These are phyloP conservation scores for Sungouiozyma intestinalis DNA, from an alignment of 805 yeast genomes.

Conservation along the genomic window DNA sequence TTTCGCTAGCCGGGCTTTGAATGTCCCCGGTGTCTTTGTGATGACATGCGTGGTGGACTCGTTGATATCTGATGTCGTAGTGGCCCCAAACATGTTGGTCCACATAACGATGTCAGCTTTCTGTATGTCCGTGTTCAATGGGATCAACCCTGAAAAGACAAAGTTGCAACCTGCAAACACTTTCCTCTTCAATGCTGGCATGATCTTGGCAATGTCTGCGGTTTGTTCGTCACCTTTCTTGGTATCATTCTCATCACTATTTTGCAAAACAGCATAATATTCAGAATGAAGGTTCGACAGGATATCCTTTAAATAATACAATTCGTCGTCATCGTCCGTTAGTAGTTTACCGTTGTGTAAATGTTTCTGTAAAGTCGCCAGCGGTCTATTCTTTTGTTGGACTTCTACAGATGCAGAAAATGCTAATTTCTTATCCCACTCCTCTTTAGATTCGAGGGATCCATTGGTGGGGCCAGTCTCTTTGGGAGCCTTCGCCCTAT, in stretches of 20 bases:
- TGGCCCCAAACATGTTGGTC: conserved; percentile 88
- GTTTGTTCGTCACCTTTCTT: conserved; percentile 26
- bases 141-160: conserved; percentile 82
- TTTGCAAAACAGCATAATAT: conserved; percentile 46
- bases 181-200: conserved; percentile 61
- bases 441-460: conserved; percentile 34
- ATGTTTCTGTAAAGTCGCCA: conserved; percentile 71
- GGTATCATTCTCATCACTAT: conserved; percentile 32
- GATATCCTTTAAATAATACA: conserved; percentile 50
- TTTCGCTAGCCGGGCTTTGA: conserved; percentile 74
- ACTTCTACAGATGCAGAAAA: conserved; percentile 64
- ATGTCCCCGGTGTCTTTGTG: conserved; percentile 69
- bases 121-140: conserved; percentile 63
- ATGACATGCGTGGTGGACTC: conserved; percentile 80
- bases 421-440: conserved; percentile 46
- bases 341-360: conserved; percentile 45
- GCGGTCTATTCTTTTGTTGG: conserved; percentile 73
- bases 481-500: no score
- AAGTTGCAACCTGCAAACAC: conserved; percentile 63
- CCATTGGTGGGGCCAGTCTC: conserved; percentile 6
- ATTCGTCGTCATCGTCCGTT: conserved; percentile 74
- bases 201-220: conserved; percentile 60
- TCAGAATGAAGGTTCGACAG: conserved; percentile 53
- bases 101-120: conserved; percentile 82
- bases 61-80: conserved; percentile 59